Evolutionary conservation across 2,329 filamentous ascomycete genomes (phyloP).

Genomic region (Trichoderma sp.): DNA sequence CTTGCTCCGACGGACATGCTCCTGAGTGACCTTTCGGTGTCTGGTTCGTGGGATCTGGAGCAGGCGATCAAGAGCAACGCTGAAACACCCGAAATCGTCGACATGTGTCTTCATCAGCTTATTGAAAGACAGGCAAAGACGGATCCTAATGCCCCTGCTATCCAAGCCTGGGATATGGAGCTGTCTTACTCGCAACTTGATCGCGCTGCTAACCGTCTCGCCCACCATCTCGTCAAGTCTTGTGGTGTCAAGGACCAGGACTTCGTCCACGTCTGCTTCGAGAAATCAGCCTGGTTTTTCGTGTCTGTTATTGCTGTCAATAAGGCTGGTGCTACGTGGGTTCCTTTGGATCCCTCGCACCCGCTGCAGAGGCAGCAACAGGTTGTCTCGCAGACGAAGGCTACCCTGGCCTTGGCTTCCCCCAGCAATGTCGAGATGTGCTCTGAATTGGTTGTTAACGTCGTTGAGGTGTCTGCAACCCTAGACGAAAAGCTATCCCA

Average conservation of each 20-base stretch:
- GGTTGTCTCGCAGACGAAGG: slow-evolving; percentile 28
- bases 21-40: slow-evolving; percentile 7
- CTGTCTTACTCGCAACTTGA: slow-evolving; percentile 24
- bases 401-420: slow-evolving; percentile 25
- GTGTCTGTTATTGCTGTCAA: slow-evolving; percentile 32
- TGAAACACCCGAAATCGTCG: slow-evolving; percentile 21
- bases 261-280: slow-evolving; percentile 37
- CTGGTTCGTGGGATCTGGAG: slow-evolving; percentile 20
- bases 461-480: slow-evolving; percentile 27
- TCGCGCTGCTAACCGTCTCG: slow-evolving; percentile 22
- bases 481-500: slow-evolving; percentile 6
- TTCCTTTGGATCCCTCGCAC: slow-evolving; percentile 30
- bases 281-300: slow-evolving; percentile 36
- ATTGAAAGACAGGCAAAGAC: slow-evolving; percentile 23
- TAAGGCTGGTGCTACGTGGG: slow-evolving; percentile 31
- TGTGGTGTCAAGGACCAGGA: slow-evolving; percentile 20
- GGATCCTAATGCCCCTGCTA: slow-evolving; percentile 17
- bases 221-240: slow-evolving; percentile 20
- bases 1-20: slow-evolving; percentile 16
- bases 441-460: slow-evolving; percentile 23
- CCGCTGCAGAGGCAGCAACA: slow-evolving; percentile 28
- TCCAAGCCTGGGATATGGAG: slow-evolving; percentile 29
- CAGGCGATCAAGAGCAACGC: slow-evolving; percentile 13
- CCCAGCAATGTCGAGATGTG: slow-evolving; percentile 32
- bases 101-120: slow-evolving; percentile 26